phyloP scores from a whole-genome alignment of 2,329 filamentous ascomycete species.

The Sporothrix globosa region DNA sequence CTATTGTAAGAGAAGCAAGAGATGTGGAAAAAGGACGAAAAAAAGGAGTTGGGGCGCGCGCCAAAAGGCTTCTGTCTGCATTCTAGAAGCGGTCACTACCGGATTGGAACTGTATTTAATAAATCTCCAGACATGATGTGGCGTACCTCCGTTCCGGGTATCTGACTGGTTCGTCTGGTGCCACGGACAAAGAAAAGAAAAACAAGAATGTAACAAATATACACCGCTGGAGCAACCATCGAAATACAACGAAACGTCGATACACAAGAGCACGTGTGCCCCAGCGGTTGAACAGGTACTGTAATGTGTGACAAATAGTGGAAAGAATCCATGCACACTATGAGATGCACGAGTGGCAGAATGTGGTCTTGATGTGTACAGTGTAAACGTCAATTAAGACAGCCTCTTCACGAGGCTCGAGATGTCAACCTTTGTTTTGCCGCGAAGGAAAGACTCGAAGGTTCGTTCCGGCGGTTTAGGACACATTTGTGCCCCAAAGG shows the following conservation, averaged over 20 bases:
- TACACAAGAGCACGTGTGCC: background rate
- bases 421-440: background rate
- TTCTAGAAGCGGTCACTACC: slow-evolving; percentile 22
- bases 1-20: background rate
- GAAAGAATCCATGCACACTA: background rate
- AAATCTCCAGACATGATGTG: background rate
- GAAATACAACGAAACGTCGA: no score
- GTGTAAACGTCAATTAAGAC: background rate
- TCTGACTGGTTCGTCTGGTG: background rate
- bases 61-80: background rate
- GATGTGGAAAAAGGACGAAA: background rate
- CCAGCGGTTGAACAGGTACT: background rate
- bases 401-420: slow-evolving; percentile 14
- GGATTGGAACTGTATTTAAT: slow-evolving; percentile 6
- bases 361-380: background rate
- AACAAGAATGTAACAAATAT: background rate
- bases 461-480: background rate
- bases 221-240: no score
- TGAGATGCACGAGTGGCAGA: background rate
- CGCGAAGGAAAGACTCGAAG: background rate
- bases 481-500: background rate
- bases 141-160: background rate
- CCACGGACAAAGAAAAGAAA: background rate
- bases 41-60: background rate
- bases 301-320: no score